phyloP scores from a whole-genome alignment of 768 basidiomycete species.

The Rhizopogon vesiculosus region DNA sequence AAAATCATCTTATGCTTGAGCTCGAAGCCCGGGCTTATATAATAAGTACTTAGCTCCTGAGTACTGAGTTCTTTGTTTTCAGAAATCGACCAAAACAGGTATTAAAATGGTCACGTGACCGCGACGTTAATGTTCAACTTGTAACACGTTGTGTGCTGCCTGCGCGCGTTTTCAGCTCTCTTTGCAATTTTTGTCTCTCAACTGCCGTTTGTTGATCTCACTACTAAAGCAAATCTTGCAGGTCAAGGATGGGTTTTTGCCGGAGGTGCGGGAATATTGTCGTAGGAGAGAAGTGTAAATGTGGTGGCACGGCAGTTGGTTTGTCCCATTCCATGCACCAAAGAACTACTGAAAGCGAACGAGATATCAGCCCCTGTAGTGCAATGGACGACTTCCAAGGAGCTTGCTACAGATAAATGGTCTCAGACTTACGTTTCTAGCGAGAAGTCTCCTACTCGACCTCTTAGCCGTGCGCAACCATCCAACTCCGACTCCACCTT shows the following conservation, averaged over 20 bases:
- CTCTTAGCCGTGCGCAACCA: conserved; percentile 17
- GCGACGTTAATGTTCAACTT: conserved; percentile 2
- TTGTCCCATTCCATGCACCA: conserved; percentile 25
- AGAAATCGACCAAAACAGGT: too few relatives aligned
- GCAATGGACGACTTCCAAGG: conserved; percentile 48
- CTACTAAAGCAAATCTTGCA: not conserved
- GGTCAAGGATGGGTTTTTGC: conserved; percentile 69
- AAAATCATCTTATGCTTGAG: too few relatives aligned
- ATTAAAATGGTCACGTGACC: conserved; percentile 6
- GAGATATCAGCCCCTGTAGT: conserved; percentile 57
- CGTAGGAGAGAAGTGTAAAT: conserved; percentile 63
- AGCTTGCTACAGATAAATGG: conserved; percentile 61
- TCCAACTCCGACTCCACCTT: conserved; percentile 4
- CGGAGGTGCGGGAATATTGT: conserved; percentile 85
- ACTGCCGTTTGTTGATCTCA: not conserved
- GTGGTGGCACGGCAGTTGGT: conserved; percentile 80
- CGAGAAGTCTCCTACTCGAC: conserved; percentile 42
- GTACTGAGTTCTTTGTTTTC: too few relatives aligned
- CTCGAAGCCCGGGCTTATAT: too few relatives aligned
- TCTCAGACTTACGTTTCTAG: conserved; percentile 70
- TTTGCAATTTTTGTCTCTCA: not conserved
- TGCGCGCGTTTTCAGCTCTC: not conserved
- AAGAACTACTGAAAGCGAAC: conserved; percentile 10
- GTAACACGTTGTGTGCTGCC: not conserved
- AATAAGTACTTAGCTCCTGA: too few relatives aligned